Evolutionary conservation across 192 early-diverging fungal species (phyloP), one percentile per base, ranked within the genome.

Genomic region (Backusella mclennaniae): DNA sequence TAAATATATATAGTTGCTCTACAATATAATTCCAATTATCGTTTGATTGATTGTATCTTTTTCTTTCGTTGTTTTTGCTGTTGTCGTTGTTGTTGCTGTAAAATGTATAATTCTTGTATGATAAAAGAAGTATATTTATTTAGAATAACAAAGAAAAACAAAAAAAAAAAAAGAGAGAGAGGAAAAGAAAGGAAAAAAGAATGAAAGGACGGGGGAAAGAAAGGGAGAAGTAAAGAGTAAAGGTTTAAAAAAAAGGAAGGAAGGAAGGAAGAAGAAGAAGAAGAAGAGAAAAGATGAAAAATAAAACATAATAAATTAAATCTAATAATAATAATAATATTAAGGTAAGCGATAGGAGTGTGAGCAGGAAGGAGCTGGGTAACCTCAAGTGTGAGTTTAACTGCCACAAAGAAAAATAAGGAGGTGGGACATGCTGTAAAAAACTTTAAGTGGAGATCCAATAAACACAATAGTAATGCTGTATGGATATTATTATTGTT

Each of bases 331-430:
- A 49, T 44, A 44, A 44, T 44, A 44, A 44, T 44, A 44, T 15
- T 17, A 44, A 44, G 15, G 42, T 44, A 17, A 17, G 42, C 3
- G 42, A 44, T 44, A 44, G 42, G 42, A 44, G 42, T 44, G 46
- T 17, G n/a, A 59, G 53, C 23, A 59, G 21, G 23, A 59, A 59
- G 23, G 53, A 59, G 23, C 53, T 59, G 53, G 53, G 53, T 59
- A 23, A 59, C 53, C 53, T 59, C 17, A 59, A 59, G 53, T 59
- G 11, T 26, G 21, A 59, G 53, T 59, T 49, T 12, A 12, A 59
- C n/a, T 59, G 53, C 21, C 53, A 59, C 53, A 59, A 59, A 59
- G 53, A 26, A 59, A 49, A 59, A 59, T 59, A 59, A 59, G 53
- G 53, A 59, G 53, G 53, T 59, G 21, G n/a, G 53, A 59, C 53